Percentiles rank a stretch among this genome's conserved stretches.
Evolutionary conservation across 2,329 filamentous ascomycete genomes (phyloP).

Genomic region (Xylariaceae sp.): DNA sequence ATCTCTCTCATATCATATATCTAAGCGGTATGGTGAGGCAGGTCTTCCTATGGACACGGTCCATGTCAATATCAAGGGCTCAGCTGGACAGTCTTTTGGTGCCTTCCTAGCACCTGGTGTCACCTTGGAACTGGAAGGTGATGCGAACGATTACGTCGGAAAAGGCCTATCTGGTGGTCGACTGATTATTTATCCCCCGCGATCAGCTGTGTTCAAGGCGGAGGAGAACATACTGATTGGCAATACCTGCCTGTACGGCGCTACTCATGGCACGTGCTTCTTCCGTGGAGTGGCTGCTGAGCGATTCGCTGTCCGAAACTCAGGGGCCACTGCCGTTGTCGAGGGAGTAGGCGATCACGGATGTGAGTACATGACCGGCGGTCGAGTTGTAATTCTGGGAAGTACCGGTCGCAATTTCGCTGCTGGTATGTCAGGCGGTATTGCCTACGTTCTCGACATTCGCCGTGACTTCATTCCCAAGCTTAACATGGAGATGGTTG

Average conservation of each 20-base stretch:
- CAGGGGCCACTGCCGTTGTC: constrained; percentile 91
- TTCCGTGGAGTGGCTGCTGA: constrained; percentile 97
- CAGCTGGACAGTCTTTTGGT: constrained; percentile 94
- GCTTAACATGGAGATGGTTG: constrained; percentile 97
- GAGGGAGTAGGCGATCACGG: constrained; percentile 96
- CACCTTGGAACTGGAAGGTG: constrained; percentile 92
- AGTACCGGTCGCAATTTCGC: constrained; percentile 95
- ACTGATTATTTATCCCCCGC: constrained; percentile 89
- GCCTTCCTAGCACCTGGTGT: constrained; percentile 92
- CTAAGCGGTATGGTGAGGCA: constrained; percentile 85
- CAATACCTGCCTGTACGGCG: constrained; percentile 94
- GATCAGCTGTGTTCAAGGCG: constrained; percentile 88
- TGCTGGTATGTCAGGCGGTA: constrained; percentile 97
- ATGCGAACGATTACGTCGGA: constrained; percentile 95
- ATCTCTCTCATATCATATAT: constrained; percentile 94
- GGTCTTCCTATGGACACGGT: constrained; percentile 91
- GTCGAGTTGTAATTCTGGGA: constrained; percentile 84
- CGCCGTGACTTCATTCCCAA: constrained; percentile 88
- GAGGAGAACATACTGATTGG: constrained; percentile 95
- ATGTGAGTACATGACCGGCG: constrained; percentile 99
- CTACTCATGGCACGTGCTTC: constrained; percentile 87
- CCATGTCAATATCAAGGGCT: constrained; percentile 94
- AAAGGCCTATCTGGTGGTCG: constrained; percentile 94
- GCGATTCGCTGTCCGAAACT: constrained; percentile 95
- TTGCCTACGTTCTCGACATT: constrained; percentile 91